Evolutionary conservation across 768 basidiomycete species (phyloP).

Genomic region (Serendipita sp.): DNA sequence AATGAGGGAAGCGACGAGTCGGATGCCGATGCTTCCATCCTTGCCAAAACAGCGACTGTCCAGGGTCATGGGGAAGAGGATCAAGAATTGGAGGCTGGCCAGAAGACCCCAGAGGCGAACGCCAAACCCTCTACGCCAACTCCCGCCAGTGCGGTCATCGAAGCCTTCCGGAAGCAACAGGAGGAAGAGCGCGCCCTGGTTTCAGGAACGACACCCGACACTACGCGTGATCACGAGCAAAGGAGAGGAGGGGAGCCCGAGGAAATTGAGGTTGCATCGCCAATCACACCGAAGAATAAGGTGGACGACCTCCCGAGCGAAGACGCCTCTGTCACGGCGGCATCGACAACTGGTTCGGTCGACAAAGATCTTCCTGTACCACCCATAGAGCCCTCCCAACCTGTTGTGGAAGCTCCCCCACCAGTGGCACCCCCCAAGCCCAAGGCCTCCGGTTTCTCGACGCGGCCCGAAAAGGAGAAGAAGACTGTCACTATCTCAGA

Average conservation of each 20-base stretch:
- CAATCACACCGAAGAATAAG: conserved; percentile 7
- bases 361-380: conserved; percentile 15
- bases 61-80: conserved; percentile 13
- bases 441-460: conserved; percentile 13
- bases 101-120: conserved; percentile 17
- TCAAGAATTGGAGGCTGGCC: conserved; percentile 26
- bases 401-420: neutral
- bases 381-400: conserved; percentile 10
- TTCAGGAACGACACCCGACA: conserved; percentile 12
- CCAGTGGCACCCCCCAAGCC: conserved; percentile 9
- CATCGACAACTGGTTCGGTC: conserved; percentile 6
- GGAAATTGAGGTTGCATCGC: conserved; percentile 42
- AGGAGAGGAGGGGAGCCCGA: conserved; percentile 13
- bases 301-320: conserved; percentile 2
- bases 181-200: neutral
- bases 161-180: conserved; percentile 5
- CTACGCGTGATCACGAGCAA: neutral
- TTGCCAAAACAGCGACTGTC: neutral
- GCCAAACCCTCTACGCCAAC: conserved; percentile 19
- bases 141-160: conserved; percentile 6
- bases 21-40: conserved; percentile 8
- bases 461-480: conserved; percentile 19
- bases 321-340: conserved; percentile 10
- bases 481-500: conserved; percentile 13
- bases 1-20: conserved; percentile 24